Evolutionary conservation across 1,139 yeast genomes (phyloP), one percentile per base, ranked within the genome.

Genomic region (Lodderomyces theae): DNA sequence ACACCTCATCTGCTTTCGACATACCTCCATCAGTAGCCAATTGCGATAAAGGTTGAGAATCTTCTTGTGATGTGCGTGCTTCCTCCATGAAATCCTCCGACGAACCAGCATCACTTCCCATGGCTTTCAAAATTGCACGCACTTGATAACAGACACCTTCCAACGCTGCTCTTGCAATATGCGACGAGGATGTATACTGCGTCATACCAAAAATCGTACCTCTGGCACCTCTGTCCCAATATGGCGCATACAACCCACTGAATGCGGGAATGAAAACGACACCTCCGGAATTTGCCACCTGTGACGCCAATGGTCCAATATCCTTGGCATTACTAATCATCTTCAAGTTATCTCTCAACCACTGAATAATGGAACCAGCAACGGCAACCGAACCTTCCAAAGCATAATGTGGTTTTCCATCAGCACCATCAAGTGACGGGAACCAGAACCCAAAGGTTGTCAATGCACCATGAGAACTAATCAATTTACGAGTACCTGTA

Each of bases 101-200:
- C 6, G 72, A 72, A 22, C 86, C 86, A 2, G 92, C 86, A 61
- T 89, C 97, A 43, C 77, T 72, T 37, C 86, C 83, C 97, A 90
- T 90, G 35, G 96, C 95, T 50, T 86, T 80, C 56, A 90, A 73
- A 58, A 90, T 88, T 32, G 95, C 96, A 50, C 95, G 74, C 17
- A 92, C 92, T 69, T 90, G 97, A 74, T 78, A 90, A 64, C 97
- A 89, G 37, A 89, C 94, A 50, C 97, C 97, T 63, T 90, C 97
- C 46, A 90, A 75, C 4, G 96, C 96, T 4, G 97, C 97, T 51
- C 96, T 78, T 11, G 95, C 95, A 56, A 90, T 81, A 64, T 90
- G 97, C 33, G 89, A 79, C 25, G 94, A 82, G 13, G 86, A 77
- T 26, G 96, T 85, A 65, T 80, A 88, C 59, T 88, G 95, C 5